A percentile compares a stretch with the other conserved stretches of the same genome.
Conservation (phyloP, 768 basidiomycete species). For the Phanerodontia chrysosporium region DNA sequence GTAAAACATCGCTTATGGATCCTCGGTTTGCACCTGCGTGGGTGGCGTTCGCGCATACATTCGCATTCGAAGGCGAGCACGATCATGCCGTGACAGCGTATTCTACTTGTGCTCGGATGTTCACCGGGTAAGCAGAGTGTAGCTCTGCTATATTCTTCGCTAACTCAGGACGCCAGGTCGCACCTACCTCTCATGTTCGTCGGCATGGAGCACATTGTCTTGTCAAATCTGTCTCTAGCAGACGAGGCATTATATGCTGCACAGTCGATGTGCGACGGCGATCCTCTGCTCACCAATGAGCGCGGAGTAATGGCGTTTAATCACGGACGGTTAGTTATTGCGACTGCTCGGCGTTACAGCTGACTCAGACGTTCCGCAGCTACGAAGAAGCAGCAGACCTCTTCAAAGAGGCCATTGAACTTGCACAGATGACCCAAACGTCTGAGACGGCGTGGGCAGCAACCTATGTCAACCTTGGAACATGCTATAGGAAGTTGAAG, state of each 20-base stretch:
- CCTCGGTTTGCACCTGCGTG: slow-evolving; percentile 94
- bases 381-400: slow-evolving; percentile 65
- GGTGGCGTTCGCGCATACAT: slow-evolving; percentile 97
- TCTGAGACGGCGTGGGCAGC: slow-evolving; percentile 83
- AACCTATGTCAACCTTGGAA: slow-evolving; percentile 91
- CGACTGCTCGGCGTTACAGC: background rate
- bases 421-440: slow-evolving; percentile 81
- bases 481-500: slow-evolving; percentile 80
- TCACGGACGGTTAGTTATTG: slow-evolving; percentile 63
- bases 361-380: slow-evolving; percentile 35
- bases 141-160: background rate
- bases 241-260: slow-evolving; percentile 88
- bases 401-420: slow-evolving; percentile 73
- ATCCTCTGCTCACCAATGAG: slow-evolving; percentile 90
- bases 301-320: slow-evolving; percentile 90
- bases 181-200: slow-evolving; percentile 94
- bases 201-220: slow-evolving; percentile 95
- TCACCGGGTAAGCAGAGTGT: slow-evolving; percentile 69
- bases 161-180: slow-evolving; percentile 48
- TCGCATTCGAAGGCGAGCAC: slow-evolving; percentile 95
- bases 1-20: slow-evolving; percentile 96
- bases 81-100: slow-evolving; percentile 98
- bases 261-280: slow-evolving; percentile 73
- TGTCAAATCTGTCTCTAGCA: slow-evolving; percentile 77
- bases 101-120: slow-evolving; percentile 93